These are phyloP conservation scores for Capsella rubella DNA, from an alignment of 441 rosid species.

Conservation along the genomic window DNA sequence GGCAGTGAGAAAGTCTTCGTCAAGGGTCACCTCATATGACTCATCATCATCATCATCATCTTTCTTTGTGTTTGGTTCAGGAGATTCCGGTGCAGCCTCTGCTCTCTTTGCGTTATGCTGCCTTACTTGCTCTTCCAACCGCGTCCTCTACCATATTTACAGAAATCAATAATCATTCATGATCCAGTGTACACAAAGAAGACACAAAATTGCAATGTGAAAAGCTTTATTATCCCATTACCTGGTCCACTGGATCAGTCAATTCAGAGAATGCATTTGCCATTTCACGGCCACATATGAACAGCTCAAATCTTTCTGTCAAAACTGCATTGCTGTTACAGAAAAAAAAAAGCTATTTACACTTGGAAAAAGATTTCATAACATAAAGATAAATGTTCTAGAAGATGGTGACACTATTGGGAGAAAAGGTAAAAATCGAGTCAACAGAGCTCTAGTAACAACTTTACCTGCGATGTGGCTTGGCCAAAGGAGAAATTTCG, in stretches of 20 bases:
- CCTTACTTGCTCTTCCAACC: slow-evolving; percentile 96
- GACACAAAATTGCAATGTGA: slow-evolving; percentile 3
- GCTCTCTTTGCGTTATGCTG: slow-evolving; percentile 85
- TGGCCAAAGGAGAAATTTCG: slow-evolving; percentile 96
- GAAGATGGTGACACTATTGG: slow-evolving; percentile 19
- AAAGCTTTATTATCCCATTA: slow-evolving; percentile 31
- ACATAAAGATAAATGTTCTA: slow-evolving; percentile 11
- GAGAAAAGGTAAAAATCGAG: background rate
- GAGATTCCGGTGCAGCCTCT: slow-evolving; percentile 40
- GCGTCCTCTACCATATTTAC: slow-evolving; percentile 61
- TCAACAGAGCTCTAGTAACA: slow-evolving; percentile 19
- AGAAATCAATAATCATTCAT: background rate
- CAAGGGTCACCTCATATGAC: slow-evolving; percentile 87
- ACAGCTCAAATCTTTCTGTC: slow-evolving; percentile 97
- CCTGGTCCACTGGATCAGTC: slow-evolving; percentile 97
- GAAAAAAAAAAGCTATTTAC: background rate
- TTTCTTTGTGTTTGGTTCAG: slow-evolving; percentile 49
- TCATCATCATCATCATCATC: slow-evolving; percentile 67
- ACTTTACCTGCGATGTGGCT: slow-evolving; percentile 83
- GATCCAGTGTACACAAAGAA: slow-evolving; percentile 22
- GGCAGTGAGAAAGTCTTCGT: slow-evolving; percentile 93
- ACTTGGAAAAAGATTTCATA: slow-evolving; percentile 10
- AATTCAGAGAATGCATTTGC: slow-evolving; percentile 97
- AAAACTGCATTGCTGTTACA: slow-evolving; percentile 61
- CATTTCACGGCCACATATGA: slow-evolving; percentile 93